Evolutionary conservation across 163 green algal species (phyloP).

Genomic region (Volvox carteri): DNA sequence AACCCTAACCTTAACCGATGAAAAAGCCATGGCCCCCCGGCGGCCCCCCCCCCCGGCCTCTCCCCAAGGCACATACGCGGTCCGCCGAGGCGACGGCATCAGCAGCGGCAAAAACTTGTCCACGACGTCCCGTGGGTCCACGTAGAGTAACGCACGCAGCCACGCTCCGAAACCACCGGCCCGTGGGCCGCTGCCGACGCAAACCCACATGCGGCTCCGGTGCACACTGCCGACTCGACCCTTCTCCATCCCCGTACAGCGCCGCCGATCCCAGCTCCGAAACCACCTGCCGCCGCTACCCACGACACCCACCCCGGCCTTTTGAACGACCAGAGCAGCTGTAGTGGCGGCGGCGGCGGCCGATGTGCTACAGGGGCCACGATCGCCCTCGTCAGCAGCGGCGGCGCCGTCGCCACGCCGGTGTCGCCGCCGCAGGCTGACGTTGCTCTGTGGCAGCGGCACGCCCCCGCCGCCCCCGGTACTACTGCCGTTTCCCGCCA

Average conservation of each 20-base stretch:
- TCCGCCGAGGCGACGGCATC: slow-evolving; percentile 24
- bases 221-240: neutral
- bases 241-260: neutral
- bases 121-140: neutral
- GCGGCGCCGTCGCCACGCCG: neutral
- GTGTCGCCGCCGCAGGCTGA: neutral
- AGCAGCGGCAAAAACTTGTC: slow-evolving; percentile 31
- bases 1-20: no score
- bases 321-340: neutral
- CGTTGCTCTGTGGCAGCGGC: neutral
- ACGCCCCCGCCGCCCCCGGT: neutral
- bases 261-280: neutral
- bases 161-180: neutral
- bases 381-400: neutral
- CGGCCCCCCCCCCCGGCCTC: no score
- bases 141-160: neutral
- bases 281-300: neutral
- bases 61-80: neutral
- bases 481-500: neutral
- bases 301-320: neutral
- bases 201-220: neutral
- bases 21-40: no score
- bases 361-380: neutral
- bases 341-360: neutral
- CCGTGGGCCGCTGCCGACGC: neutral